Conservation (phyloP, 768 basidiomycete species). For the Chiua virens region DNA sequence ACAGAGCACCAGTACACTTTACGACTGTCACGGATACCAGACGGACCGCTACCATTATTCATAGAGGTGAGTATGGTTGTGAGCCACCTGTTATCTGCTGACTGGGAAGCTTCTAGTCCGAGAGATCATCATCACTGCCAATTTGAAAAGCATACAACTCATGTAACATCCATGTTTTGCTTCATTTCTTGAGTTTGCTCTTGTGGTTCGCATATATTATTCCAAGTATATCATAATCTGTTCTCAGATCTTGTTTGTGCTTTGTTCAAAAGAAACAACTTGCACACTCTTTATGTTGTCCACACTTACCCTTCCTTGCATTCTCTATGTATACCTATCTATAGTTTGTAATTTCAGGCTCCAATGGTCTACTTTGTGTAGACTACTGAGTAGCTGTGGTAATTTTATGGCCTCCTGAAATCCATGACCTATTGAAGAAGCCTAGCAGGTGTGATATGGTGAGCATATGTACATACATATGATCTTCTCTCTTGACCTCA, state of each 20-base stretch:
- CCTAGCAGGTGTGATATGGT: too few relatives aligned
- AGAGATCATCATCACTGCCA: constrained; percentile 67
- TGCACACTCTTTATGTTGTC: constrained; percentile 14
- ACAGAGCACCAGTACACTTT: constrained; percentile 56
- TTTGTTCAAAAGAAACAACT: constrained; percentile 8
- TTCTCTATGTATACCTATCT: constrained; percentile 27
- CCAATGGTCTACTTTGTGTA: constrained; percentile 3
- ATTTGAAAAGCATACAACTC: constrained; percentile 54
- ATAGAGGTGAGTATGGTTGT: constrained; percentile 52
- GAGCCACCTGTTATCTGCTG: background rate
- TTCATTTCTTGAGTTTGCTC: constrained; percentile 10
- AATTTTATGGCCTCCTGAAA: too few relatives aligned
- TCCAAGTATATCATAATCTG: constrained; percentile 14
- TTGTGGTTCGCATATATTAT: constrained; percentile 17
- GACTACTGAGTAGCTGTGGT: background rate
- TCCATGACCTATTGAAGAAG: too few relatives aligned
- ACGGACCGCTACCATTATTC: constrained; percentile 70
- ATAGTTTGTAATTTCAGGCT: constrained; percentile 12
- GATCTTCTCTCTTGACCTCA: too few relatives aligned
- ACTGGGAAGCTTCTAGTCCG: constrained; percentile 45
- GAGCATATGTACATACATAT: too few relatives aligned
- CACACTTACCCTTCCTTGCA: background rate
- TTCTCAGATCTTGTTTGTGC: constrained; percentile 12
- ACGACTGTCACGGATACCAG: constrained; percentile 83
- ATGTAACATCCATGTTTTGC: constrained; percentile 19